Conservation (phyloP, 2,329 filamentous ascomycete genomes). For the Sporothrix humicola region DNA sequence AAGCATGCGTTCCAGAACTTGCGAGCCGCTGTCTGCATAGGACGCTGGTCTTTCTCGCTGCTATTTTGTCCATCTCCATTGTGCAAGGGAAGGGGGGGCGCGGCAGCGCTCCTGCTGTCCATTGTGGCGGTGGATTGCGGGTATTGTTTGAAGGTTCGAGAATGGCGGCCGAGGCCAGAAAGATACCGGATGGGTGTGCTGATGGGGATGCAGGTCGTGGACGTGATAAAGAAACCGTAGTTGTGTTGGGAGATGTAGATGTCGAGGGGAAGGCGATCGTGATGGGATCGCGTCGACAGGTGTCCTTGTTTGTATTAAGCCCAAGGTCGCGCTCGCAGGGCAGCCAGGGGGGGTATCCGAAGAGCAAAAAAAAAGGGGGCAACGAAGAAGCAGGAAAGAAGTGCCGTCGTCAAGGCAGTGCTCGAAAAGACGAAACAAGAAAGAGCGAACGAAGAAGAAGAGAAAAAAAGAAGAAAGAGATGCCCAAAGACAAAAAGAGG, state of each 20-base stretch:
- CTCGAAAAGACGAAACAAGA: background rate
- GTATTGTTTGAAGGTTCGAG: background rate
- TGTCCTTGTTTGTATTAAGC: background rate
- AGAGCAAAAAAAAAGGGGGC: no score
- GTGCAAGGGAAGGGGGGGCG: no score
- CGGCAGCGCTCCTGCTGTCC: conserved; percentile 7
- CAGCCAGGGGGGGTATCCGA: background rate
- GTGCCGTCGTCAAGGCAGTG: background rate
- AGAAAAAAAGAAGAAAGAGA: background rate
- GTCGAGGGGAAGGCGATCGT: background rate
- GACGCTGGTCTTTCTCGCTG: background rate
- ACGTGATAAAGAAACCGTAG: background rate
- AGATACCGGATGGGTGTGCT: background rate
- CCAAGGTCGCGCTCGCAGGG: conserved; percentile 17
- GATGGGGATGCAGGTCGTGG: no score
- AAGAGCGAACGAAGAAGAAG: conserved; percentile 4
- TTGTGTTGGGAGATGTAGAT: no score
- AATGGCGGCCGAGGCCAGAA: background rate
- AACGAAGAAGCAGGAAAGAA: conserved; percentile 3
- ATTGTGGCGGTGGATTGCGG: background rate
- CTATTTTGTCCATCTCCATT: no score
- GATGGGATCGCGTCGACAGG: background rate
- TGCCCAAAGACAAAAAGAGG: background rate
- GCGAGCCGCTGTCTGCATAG: background rate
- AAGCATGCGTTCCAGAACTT: background rate